Evolutionary conservation across 495 filamentous ascomycete species (phyloP), one percentile per base, ranked within the genome.

Genomic region (Tuber microsphaerosporum): DNA sequence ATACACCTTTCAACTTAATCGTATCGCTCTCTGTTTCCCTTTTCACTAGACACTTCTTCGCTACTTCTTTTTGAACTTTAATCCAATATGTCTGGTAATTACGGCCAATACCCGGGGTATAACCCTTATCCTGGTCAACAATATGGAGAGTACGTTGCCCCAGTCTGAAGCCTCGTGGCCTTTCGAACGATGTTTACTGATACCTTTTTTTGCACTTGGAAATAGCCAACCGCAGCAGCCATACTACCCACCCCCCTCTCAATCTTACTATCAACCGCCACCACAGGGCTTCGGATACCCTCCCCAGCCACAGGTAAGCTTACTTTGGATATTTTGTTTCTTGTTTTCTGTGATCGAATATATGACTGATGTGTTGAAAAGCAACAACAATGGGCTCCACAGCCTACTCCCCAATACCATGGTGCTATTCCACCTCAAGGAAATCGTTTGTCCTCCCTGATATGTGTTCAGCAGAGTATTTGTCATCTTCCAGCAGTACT

Each of bases 241-340:
- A 69, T 82, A 82, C 77, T 82, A 82, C 71, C 75, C 77, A 71
- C 71, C 75, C 71, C 69, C 44, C 68, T 65, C 73, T 72, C 77
- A 74, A 71, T 71, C 61, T 14, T 80, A 76, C 43, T 80, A 82
- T 14, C 80, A 43, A 71, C 14, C 76, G 73, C 78, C 73, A n/a
- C 74, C 71, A 17, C 80, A 79, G 45, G 68, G 42, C 39, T 81
- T 79, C 42, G 73, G 71, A 31, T 79, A 79, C 73, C 39, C 75
- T 44, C 9, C 61, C 75, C 34, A 17, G 43, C 70, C 76, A 71
- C 70, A 76, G 76, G 77, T 79, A 79, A 51, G 76, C 45, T 73
- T 77, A 70, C 46, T 65, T 65, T 26, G 43, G n/a, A 42, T 72
- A 41, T 43, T 31, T 65, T 72, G 39, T 56, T 42, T 26, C 39